These are phyloP conservation scores for Harringtonia lauricola DNA, from an alignment of 2,329 filamentous ascomycete genomes.

Conservation along the genomic window DNA sequence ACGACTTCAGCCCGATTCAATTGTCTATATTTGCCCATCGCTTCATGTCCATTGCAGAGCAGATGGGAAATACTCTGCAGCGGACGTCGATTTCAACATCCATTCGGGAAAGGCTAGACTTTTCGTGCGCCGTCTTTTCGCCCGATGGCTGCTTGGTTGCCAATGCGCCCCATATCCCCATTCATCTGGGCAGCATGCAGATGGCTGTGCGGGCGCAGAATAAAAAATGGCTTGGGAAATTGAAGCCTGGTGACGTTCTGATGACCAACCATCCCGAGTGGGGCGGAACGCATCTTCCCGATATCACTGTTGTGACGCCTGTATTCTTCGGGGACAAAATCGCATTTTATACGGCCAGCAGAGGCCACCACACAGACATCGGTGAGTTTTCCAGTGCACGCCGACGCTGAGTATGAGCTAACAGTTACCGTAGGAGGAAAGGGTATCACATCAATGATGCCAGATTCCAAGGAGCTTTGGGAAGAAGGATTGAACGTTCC, in stretches of 20 bases:
- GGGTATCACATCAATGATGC: slow-evolving; percentile 53
- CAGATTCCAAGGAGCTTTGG: slow-evolving; percentile 53
- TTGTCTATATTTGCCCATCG: slow-evolving; percentile 70
- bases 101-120: slow-evolving; percentile 73
- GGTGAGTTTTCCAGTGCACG: slow-evolving; percentile 27
- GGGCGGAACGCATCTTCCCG: slow-evolving; percentile 57
- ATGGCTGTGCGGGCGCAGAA: slow-evolving; percentile 70
- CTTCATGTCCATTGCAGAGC: slow-evolving; percentile 55
- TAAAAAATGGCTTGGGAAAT: slow-evolving; percentile 64
- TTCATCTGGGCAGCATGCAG: slow-evolving; percentile 73
- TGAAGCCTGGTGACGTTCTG: slow-evolving; percentile 70
- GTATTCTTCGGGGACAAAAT: slow-evolving; percentile 60
- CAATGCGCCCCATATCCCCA: slow-evolving; percentile 69
- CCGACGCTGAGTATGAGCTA: background rate
- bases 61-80: slow-evolving; percentile 65
- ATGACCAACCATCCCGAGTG: slow-evolving; percentile 47
- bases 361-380: slow-evolving; percentile 76
- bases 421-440: slow-evolving; percentile 52
- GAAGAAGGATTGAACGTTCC: slow-evolving; percentile 56
- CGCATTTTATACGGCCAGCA: slow-evolving; percentile 70
- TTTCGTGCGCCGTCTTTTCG: slow-evolving; percentile 72
- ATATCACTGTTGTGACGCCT: slow-evolving; percentile 71
- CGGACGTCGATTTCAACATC: slow-evolving; percentile 74
- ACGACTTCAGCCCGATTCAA: slow-evolving; percentile 60
- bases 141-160: slow-evolving; percentile 63